Evolutionary conservation across 1,284 basidiomycete genomes (phyloP).

Genomic region (Papiliotrema flavescens): DNA sequence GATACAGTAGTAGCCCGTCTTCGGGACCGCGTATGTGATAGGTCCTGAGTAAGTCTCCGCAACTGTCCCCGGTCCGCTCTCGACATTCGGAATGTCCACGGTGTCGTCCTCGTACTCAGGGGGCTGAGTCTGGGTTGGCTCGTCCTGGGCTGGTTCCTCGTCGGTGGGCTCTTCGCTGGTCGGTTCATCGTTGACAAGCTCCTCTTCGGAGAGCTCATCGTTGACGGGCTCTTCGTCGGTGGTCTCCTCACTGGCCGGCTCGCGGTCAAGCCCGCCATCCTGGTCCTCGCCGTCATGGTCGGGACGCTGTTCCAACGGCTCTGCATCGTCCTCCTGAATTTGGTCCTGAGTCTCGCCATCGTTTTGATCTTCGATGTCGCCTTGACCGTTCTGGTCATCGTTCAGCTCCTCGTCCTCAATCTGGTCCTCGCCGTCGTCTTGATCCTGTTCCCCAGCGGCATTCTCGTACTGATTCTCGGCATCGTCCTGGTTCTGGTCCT

Average conservation of each 20-base stretch:
- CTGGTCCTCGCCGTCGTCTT: not conserved
- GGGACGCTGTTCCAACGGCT: too few relatives aligned
- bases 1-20: slow-evolving; percentile 93
- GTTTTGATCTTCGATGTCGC: not conserved
- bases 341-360: not conserved
- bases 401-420: slow-evolving; percentile 2
- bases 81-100: not conserved
- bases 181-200: not conserved
- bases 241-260: not conserved
- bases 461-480: not conserved
- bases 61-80: slow-evolving; percentile 6
- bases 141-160: not conserved
- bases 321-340: too few relatives aligned
- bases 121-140: not conserved
- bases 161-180: not conserved
- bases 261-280: not conserved
- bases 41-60: slow-evolving; percentile 31
- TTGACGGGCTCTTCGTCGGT: not conserved
- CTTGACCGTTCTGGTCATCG: not conserved
- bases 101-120: not conserved
- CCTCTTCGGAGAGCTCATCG: not conserved
- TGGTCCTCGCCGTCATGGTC: not conserved
- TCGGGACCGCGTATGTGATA: slow-evolving; percentile 71
- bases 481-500: not conserved
- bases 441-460: not conserved